Evolutionary conservation across 2,329 filamentous ascomycete species (phyloP), one percentile per base, ranked within the genome.

Genomic region (Plectosphaerella sp.): DNA sequence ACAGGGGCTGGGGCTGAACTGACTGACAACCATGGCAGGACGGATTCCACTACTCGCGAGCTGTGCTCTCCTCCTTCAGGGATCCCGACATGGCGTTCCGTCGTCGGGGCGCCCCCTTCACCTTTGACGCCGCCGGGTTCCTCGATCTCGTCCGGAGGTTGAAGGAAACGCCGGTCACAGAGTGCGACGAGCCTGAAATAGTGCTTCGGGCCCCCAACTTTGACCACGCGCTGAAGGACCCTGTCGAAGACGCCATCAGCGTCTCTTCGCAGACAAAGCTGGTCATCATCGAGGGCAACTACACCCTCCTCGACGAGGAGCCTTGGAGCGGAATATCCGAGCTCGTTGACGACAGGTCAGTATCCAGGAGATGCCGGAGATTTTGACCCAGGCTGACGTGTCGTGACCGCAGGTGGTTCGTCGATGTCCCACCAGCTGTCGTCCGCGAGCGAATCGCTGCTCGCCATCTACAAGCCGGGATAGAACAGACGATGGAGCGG

Each of bases 211-310:
- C 91, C 1, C 90, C 90, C 0, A 86, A 80, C 15, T 95, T 95
- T 67, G 74, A 91, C 67, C 90, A 95, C 66, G 84, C 87, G 1
- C 68, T 86, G 57, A 94, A 94, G 67, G 90, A 95, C 58, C 90
- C 90, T 0, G 78, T 84, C 5, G 75, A 78, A 8, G 72, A 86
- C 54, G 87, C 89, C 62, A 69, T 96, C 15, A 25, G n/a, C 8
- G 58, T 65, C 8, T 55, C 61, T 12, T 78, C 54, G 65, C 70
- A 51, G 61, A 70, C 52, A 70, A 76, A 68, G 47, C 65, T 77
- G n/a, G 61, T 79, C n/a, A 70, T 80, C 36, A 70, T 80, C 41
- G 77, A 80, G 56, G 77, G 77, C 1, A 75, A 77, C 53, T 80
- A 79, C 62, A 64, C 74, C 2, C 71, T 74, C 49, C 59, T 76